Conservation (phyloP, 192 early-diverging fungal species). For the Entomortierella beljakovae region DNA sequence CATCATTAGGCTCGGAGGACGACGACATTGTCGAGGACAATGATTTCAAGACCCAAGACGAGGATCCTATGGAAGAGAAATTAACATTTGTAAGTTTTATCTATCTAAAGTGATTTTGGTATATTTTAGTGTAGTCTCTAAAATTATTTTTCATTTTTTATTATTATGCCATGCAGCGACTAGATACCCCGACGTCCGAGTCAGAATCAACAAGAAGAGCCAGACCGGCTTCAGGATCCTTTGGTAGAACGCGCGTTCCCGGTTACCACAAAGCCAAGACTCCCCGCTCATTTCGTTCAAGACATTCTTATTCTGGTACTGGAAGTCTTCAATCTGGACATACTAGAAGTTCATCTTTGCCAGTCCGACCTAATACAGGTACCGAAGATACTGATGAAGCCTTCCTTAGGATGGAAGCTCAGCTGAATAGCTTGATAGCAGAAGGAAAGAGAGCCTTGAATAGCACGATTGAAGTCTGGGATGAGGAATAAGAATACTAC, state of each 20-base stretch:
- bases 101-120: background rate
- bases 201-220: background rate
- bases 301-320: conserved; percentile 20
- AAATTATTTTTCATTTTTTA: background rate
- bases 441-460: conserved; percentile 47
- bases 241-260: background rate
- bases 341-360: conserved; percentile 24
- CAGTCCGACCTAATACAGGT: conserved; percentile 37
- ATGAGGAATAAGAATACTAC: too few relatives aligned
- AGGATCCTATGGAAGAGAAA: conserved; percentile 44
- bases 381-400: conserved; percentile 47
- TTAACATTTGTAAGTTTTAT: conserved; percentile 21
- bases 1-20: conserved; percentile 8
- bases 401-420: conserved; percentile 53
- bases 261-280: conserved; percentile 28
- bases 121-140: background rate
- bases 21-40: background rate
- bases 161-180: conserved; percentile 7
- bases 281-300: conserved; percentile 11
- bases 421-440: conserved; percentile 47
- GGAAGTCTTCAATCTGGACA: conserved; percentile 1
- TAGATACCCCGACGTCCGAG: conserved; percentile 1
- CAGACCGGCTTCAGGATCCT: background rate
- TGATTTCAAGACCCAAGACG: conserved; percentile 11
- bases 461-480: conserved; percentile 46